Evolutionary conservation across 192 early-diverging fungal species (phyloP).

Genomic region (Backusella westeae): DNA sequence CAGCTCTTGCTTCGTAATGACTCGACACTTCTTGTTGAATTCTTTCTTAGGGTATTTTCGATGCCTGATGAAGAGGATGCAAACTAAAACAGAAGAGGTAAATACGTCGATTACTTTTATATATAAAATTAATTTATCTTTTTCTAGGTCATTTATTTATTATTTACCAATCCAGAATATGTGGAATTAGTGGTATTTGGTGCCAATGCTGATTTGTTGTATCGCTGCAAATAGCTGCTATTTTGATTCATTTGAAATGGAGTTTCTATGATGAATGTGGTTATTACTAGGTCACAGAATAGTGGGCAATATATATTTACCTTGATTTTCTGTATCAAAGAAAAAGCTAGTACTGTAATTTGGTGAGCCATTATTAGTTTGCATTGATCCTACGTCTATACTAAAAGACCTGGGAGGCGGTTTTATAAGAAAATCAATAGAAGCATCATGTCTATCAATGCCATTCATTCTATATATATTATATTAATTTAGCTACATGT

Average conservation of each 20-base stretch:
- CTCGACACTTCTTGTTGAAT: slow-evolving; percentile 43
- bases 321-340: slow-evolving; percentile 2
- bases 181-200: neutral
- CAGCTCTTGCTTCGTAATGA: slow-evolving; percentile 43
- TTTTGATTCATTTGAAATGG: slow-evolving; percentile 1
- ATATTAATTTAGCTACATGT: slow-evolving; percentile 33
- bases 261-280: neutral
- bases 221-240: slow-evolving; percentile 4
- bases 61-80: slow-evolving; percentile 40
- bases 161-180: slow-evolving; percentile 15
- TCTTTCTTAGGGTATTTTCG: slow-evolving; percentile 41
- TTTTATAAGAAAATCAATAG: slow-evolving; percentile 28
- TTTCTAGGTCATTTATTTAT: neutral
- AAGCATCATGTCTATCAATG: slow-evolving; percentile 5
- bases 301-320: neutral
- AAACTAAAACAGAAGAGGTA: slow-evolving; percentile 29
- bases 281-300: neutral
- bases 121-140: neutral
- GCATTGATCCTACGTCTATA: slow-evolving; percentile 25
- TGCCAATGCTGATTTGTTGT: slow-evolving; percentile 8
- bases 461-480: slow-evolving; percentile 14
- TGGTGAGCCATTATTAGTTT: neutral
- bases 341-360: neutral
- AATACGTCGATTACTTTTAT: neutral
- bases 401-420: slow-evolving; percentile 28